A percentile compares a stretch with the other conserved stretches of the same genome.
Evolutionary conservation across 2,329 filamentous ascomycete species (phyloP).

Genomic region (Apiospora saccharicola): DNA sequence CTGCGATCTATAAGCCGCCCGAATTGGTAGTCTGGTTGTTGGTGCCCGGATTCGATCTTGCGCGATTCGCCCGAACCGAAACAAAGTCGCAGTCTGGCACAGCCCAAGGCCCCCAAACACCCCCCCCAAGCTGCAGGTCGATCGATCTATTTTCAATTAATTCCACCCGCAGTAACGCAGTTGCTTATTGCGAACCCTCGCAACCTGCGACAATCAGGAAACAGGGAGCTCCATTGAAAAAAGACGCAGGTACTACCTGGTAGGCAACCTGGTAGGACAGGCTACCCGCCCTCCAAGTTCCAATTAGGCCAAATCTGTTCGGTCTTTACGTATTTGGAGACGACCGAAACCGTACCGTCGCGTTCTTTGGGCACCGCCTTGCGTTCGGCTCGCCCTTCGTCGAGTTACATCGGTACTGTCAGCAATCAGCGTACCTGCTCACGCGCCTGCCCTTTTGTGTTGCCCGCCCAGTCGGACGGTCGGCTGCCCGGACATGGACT

Average conservation of each 20-base stretch:
- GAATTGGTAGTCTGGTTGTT: neutral
- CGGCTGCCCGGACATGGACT: conserved; percentile 17
- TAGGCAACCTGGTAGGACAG: neutral
- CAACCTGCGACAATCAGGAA: conserved; percentile 12
- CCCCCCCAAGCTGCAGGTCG: conserved; percentile 13
- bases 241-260: neutral
- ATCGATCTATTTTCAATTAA: conserved; percentile 20
- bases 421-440: neutral
- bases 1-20: conserved; percentile 8
- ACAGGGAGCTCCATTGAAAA: conserved; percentile 14
- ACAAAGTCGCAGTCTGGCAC: conserved; percentile 14
- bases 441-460: neutral
- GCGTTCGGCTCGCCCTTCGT: neutral
- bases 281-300: conserved; percentile 9
- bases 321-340: neutral
- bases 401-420: neutral
- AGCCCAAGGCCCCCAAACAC: neutral
- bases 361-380: conserved; percentile 6
- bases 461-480: conserved; percentile 7
- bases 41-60: neutral
- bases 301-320: conserved; percentile 12
- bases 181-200: conserved; percentile 6
- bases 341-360: conserved; percentile 8
- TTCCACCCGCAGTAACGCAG: neutral
- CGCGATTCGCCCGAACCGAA: conserved; percentile 11